Evolutionary conservation across 805 yeast genomes (phyloP).

Genomic region (Schwanniomyces sp.): DNA sequence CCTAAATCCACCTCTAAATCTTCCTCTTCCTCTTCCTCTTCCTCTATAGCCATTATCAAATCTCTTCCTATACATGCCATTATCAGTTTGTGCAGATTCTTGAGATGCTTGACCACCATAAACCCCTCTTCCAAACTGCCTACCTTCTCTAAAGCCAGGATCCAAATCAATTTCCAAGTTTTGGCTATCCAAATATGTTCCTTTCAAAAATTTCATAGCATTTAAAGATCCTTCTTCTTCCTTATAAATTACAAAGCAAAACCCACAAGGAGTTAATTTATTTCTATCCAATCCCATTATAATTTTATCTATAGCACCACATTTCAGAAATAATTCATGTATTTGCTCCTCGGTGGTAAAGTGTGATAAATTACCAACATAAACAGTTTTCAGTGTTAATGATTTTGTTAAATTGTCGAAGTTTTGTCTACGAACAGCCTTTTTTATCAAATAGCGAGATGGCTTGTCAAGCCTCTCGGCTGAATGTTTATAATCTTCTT

Average conservation of each 20-base stretch:
- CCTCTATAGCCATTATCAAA: slow-evolving; percentile 20
- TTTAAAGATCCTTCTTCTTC: slow-evolving; percentile 70
- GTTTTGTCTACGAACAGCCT: slow-evolving; percentile 55
- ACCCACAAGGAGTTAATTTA: slow-evolving; percentile 93
- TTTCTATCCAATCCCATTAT: slow-evolving; percentile 94
- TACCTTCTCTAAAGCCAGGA: slow-evolving; percentile 93
- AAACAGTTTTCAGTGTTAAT: slow-evolving; percentile 70
- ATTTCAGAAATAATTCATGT: slow-evolving; percentile 78
- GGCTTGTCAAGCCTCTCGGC: slow-evolving; percentile 71
- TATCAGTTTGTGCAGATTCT: slow-evolving; percentile 40
- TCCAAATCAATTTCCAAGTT: slow-evolving; percentile 85
- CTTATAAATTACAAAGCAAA: slow-evolving; percentile 85
- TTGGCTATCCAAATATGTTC: slow-evolving; percentile 82
- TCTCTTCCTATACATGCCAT: slow-evolving; percentile 9
- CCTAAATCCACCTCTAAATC: slow-evolving; percentile 46
- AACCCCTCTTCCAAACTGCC: slow-evolving; percentile 93
- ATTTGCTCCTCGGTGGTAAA: slow-evolving; percentile 95
- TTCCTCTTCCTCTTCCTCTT: slow-evolving; percentile 44
- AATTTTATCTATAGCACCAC: slow-evolving; percentile 75
- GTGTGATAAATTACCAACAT: slow-evolving; percentile 87
- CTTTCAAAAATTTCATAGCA: slow-evolving; percentile 79
- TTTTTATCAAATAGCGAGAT: slow-evolving; percentile 63
- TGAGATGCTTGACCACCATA: slow-evolving; percentile 90
- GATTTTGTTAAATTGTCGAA: slow-evolving; percentile 66
- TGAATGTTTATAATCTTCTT: slow-evolving; percentile 57